Conservation (phyloP, 1,284 basidiomycete genomes). For the Chondrostereum purpureum region DNA sequence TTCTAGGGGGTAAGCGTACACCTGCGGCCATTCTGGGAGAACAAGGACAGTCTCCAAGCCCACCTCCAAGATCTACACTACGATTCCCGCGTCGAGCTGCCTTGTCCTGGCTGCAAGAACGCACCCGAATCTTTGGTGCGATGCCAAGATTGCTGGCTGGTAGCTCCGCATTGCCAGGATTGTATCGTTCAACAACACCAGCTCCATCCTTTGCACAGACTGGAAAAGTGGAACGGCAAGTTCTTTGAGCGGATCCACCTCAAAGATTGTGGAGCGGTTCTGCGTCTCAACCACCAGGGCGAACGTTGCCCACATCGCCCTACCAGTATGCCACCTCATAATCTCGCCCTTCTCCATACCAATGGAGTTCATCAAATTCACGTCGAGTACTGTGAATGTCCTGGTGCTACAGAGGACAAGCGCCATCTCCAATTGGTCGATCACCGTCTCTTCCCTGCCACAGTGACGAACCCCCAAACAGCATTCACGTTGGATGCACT, state of each 20-base stretch:
- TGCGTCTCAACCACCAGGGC: conserved; percentile 19
- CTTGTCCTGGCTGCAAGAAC: too few species aligned
- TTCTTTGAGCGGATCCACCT: conserved; percentile 6
- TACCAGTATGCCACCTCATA: background rate
- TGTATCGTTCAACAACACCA: background rate
- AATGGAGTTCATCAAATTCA: conserved; percentile 17
- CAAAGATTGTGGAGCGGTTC: conserved; percentile 4
- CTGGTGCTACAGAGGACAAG: background rate
- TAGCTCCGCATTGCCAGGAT: background rate
- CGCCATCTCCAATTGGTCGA: conserved; percentile 5
- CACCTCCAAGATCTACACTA: too few species aligned
- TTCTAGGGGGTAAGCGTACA: too few species aligned
- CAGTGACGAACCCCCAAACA: conserved; percentile 2
- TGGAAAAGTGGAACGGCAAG: background rate
- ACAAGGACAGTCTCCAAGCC: too few species aligned
- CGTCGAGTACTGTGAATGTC: conserved; percentile 16
- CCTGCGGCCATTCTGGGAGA: too few species aligned
- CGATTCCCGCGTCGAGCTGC: too few species aligned
- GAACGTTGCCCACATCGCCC: conserved; percentile 9
- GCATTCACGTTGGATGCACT: conserved; percentile 8
- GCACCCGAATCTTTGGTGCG: too few species aligned
- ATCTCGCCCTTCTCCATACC: conserved; percentile 16
- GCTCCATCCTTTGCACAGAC: background rate
- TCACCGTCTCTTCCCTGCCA: conserved; percentile 6
- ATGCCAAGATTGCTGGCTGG: too few species aligned